Evolutionary conservation across 495 filamentous ascomycete species (phyloP).

Genomic region (Tuber borchii): DNA sequence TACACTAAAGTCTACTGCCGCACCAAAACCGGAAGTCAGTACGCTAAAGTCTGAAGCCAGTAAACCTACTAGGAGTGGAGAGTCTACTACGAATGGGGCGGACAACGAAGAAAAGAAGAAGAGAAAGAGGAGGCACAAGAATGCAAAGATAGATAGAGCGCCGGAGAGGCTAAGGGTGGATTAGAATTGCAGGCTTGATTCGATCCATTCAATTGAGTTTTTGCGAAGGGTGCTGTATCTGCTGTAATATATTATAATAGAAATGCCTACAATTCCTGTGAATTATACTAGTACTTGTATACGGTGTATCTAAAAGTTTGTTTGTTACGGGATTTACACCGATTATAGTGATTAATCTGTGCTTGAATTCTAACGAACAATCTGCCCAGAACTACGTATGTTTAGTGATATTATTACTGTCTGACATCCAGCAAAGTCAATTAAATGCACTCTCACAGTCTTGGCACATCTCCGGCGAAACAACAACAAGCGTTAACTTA

Average conservation of each 20-base stretch:
- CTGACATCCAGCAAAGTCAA: neutral
- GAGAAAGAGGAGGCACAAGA: conserved; percentile 46
- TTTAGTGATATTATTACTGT: neutral
- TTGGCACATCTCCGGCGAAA: neutral
- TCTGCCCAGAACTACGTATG: neutral
- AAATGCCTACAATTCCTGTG: neutral
- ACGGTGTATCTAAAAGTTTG: neutral
- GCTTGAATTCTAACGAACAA: neutral
- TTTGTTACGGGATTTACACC: neutral
- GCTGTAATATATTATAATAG: neutral
- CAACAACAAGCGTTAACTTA: neutral
- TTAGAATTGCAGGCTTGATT: neutral
- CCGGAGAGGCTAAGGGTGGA: neutral
- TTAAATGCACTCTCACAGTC: neutral
- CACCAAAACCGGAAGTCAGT: conserved; percentile 14
- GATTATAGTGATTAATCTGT: neutral
- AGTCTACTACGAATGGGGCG: conserved; percentile 9
- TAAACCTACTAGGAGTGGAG: conserved; percentile 31
- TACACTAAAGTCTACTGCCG: conserved; percentile 27
- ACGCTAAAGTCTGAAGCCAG: conserved; percentile 26
- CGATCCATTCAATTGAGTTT: neutral
- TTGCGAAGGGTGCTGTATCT: neutral
- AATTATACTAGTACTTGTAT: neutral
- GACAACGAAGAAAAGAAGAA: conserved; percentile 38
- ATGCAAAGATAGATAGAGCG: conserved; percentile 12